These are phyloP conservation scores for Penicillium sp. DNA, from an alignment of 2,329 filamentous ascomycete genomes.

Conservation along the genomic window DNA sequence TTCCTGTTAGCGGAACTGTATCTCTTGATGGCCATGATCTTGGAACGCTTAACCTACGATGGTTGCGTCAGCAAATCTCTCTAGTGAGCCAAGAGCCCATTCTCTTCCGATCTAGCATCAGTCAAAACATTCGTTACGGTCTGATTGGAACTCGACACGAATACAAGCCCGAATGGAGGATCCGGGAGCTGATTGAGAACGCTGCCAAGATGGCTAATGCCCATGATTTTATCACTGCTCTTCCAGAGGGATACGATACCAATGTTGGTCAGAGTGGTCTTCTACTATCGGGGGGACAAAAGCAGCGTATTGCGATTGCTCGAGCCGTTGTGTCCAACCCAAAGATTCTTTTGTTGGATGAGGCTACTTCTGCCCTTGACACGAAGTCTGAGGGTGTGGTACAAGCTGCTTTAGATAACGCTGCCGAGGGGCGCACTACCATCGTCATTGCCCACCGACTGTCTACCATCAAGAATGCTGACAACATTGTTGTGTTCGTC, in stretches of 20 bases:
- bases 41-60: constrained; percentile 77
- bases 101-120: constrained; percentile 86
- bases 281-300: constrained; percentile 89
- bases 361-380: constrained; percentile 91
- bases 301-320: constrained; percentile 94
- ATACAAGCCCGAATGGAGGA: constrained; percentile 64
- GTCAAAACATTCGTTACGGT: constrained; percentile 85
- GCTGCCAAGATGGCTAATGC: constrained; percentile 91
- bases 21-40: constrained; percentile 82
- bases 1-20: constrained; percentile 77
- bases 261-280: constrained; percentile 96
- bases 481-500: constrained; percentile 95
- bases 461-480: constrained; percentile 88
- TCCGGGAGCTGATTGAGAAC: constrained; percentile 70
- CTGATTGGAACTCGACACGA: constrained; percentile 82
- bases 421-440: constrained; percentile 82
- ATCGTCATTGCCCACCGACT: constrained; percentile 95
- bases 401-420: constrained; percentile 86
- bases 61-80: constrained; percentile 89
- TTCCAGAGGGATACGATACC: constrained; percentile 89
- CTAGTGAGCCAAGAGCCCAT: constrained; percentile 92
- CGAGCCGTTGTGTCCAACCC: constrained; percentile 87
- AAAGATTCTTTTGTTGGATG: constrained; percentile 88
- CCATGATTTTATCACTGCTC: constrained; percentile 79
- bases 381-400: constrained; percentile 94